phyloP scores from a whole-genome alignment of 768 basidiomycete genomes.

The Hygrocybe punicea region DNA sequence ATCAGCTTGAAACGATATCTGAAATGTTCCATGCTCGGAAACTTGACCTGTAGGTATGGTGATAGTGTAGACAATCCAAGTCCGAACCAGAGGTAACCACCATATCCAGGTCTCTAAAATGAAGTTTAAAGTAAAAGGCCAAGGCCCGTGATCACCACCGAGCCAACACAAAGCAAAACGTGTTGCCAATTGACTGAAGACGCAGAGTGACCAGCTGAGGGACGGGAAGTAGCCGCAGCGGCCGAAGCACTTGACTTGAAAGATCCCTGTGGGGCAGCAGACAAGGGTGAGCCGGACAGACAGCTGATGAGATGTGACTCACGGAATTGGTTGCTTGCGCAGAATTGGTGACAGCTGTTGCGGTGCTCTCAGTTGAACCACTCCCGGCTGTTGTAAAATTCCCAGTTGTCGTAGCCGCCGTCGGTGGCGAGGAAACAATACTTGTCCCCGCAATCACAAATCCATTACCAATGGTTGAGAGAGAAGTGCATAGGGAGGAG shows the following conservation, averaged over 20 bases:
- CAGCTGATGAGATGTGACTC: no score
- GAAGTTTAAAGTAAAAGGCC: no score
- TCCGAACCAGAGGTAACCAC: no score
- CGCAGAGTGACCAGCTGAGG: neutral
- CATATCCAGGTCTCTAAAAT: no score
- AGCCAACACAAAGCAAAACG: neutral
- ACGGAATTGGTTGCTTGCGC: no score
- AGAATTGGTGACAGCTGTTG: no score
- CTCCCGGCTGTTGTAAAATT: neutral
- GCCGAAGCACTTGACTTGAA: neutral
- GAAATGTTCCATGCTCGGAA: no score
- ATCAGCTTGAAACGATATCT: no score
- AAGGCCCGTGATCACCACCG: neutral
- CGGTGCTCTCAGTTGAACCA: no score
- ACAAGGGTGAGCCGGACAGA: no score
- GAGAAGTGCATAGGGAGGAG: slow-evolving; percentile 56
- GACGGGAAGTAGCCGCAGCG: neutral
- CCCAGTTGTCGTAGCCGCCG: slow-evolving; percentile 12
- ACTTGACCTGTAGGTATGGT: no score
- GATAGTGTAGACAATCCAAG: no score
- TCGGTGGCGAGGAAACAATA: slow-evolving; percentile 12
- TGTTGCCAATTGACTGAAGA: neutral
- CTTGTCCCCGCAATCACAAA: slow-evolving; percentile 31
- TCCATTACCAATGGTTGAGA: slow-evolving; percentile 52
- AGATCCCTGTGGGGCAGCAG: neutral